A percentile compares a stretch with the other conserved stretches of the same genome.
Conservation (phyloP, 129 eudicot genomes). For the Silybum marianum region DNA sequence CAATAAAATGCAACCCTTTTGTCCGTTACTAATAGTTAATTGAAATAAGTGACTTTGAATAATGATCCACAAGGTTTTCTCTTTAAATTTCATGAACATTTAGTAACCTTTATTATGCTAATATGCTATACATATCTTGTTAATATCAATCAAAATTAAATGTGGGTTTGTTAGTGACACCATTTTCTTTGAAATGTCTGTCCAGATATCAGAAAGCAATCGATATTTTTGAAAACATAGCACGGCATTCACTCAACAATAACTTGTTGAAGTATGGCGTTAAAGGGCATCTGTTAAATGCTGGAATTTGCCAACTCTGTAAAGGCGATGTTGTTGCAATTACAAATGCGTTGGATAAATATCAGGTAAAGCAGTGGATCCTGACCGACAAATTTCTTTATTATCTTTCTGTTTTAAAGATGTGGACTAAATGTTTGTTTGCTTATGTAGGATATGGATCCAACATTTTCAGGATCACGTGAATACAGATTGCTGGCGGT, state of each 20-base stretch:
- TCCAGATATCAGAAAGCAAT: slow-evolving; percentile 42
- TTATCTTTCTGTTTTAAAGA: neutral
- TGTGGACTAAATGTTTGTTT: neutral
- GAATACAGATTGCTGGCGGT: slow-evolving; percentile 46
- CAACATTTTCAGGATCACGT: slow-evolving; percentile 53
- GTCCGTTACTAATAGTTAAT: neutral
- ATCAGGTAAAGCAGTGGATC: slow-evolving; percentile 10
- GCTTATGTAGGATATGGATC: slow-evolving; percentile 47
- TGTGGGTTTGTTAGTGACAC: neutral
- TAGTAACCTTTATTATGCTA: too few species aligned
- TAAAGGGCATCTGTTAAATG: slow-evolving; percentile 61
- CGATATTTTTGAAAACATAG: slow-evolving; percentile 59
- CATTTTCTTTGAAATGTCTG: neutral
- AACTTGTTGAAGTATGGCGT: slow-evolving; percentile 57
- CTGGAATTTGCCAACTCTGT: slow-evolving; percentile 64
- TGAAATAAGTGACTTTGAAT: neutral
- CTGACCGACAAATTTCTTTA: neutral
- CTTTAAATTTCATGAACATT: neutral
- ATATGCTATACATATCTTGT: neutral
- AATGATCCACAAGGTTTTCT: neutral
- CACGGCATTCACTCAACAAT: slow-evolving; percentile 47
- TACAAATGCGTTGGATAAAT: slow-evolving; percentile 51
- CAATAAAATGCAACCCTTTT: too few species aligned
- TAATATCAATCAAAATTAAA: neutral
- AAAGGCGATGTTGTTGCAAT: slow-evolving; percentile 62